Base-by-base conservation (phyloP, 2,329 filamentous ascomycete species). In the Beauveria sp. region DNA sequence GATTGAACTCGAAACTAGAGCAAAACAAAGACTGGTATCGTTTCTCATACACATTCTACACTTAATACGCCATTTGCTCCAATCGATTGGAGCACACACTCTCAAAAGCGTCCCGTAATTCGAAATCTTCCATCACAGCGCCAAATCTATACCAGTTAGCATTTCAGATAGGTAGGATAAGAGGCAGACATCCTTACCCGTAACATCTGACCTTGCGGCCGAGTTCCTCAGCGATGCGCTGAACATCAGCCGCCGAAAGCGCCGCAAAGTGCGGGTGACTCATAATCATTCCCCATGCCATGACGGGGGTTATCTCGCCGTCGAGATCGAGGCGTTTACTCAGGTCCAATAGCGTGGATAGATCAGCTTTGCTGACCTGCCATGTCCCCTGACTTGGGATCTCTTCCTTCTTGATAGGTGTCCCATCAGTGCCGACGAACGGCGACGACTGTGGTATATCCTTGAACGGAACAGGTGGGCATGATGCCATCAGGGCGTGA, bases 401-500 rank as follows among this genome's bases (percentile, higher is more conserved):
- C 53, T 26, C 64, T 30, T 66, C 63, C 34, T 66, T 57, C 52
- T 72, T 68, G 24, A 72, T 67, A 46, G 70, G 75, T 63, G 71
- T 26, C 3, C 58, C 70, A 64, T 79, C 74, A 56, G 69, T 69
- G 59, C 75, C 74, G 28, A 82, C 82, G 68, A 86, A 86, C 0
- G 82, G 81, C 30, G 81, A 77, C 12, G 82, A 78, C 47, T 74
- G 67, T 57, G 76, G 77, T 62, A 81, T 70, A 60, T 83, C 78
- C 57, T 77, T 69, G 62, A 82, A 81, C 3, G 81, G 79, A 65
- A 86, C 84, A 5, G 93, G 91, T 52, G 93, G 93, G 71, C 91
- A 96, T 18, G 89, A 90, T 18, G 91, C 90, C 93, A 98, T 98
- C 66, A 98, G 79, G 5, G 91, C 93, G 73, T 99, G 95, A 46